These are phyloP conservation scores for Mycena belliarum DNA, from an alignment of 768 basidiomycete genomes.

Conservation along the genomic window DNA sequence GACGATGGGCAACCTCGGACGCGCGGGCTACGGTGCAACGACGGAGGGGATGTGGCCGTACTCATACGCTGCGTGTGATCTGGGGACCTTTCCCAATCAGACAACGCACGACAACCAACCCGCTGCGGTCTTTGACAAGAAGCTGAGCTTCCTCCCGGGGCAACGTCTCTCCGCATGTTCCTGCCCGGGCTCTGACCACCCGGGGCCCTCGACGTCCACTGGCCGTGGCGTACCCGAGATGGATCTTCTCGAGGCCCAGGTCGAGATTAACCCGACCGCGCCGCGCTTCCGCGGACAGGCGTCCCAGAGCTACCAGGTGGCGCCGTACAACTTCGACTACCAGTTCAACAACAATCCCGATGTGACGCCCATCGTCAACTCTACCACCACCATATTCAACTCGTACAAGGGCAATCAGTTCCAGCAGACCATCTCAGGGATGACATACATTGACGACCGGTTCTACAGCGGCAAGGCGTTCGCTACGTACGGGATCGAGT, in stretches of 20 bases:
- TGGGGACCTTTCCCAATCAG: conserved; percentile 80
- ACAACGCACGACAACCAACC: conserved; percentile 49
- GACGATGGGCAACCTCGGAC: conserved; percentile 87
- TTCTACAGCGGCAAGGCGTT: conserved; percentile 49
- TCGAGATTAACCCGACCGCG: conserved; percentile 36
- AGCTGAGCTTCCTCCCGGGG: conserved; percentile 74
- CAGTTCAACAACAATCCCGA: conserved; percentile 45
- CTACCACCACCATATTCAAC: conserved; percentile 46
- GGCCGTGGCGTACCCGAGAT: conserved; percentile 78
- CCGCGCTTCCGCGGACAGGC: conserved; percentile 44
- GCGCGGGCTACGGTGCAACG: conserved; percentile 78
- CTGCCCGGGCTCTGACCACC: conserved; percentile 66
- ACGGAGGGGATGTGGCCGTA: conserved; percentile 87
- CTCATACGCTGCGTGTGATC: conserved; percentile 64
- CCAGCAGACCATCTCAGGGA: conserved; percentile 58
- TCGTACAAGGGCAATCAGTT: conserved; percentile 53
- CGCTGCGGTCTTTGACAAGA: conserved; percentile 57
- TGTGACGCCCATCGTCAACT: conserved; percentile 44
- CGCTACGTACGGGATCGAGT: conserved; percentile 59
- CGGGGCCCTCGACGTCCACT: conserved; percentile 54
- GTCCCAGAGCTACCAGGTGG: conserved; percentile 62
- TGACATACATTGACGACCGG: conserved; percentile 42
- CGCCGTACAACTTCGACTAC: conserved; percentile 60
- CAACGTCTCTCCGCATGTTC: conserved; percentile 76
- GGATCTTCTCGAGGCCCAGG: conserved; percentile 71